These are phyloP conservation scores for Fistulifera pelliculosa DNA, from an alignment of 108 stramenopile species.

Conservation along the genomic window DNA sequence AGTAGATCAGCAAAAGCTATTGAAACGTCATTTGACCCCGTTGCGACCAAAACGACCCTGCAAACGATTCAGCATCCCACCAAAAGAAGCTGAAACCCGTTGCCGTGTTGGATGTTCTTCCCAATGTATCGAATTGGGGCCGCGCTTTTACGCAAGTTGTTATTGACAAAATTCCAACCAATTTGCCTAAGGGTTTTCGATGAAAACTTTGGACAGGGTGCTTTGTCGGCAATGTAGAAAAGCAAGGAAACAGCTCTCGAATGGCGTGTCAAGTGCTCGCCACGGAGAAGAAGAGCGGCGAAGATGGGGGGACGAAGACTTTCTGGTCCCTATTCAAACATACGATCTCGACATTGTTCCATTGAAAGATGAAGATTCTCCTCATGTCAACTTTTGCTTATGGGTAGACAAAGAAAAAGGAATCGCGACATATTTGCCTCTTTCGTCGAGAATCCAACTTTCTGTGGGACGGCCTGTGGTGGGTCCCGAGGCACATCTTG, in stretches of 20 bases:
- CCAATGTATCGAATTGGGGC: constrained; percentile 69
- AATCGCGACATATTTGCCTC: constrained; percentile 45
- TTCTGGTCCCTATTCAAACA: constrained; percentile 45
- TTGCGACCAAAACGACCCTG: constrained; percentile 29
- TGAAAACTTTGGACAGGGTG: constrained; percentile 7
- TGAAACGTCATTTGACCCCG: constrained; percentile 26
- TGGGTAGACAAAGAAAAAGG: constrained; percentile 31
- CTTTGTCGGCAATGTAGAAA: constrained; percentile 73
- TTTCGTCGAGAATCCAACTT: constrained; percentile 67
- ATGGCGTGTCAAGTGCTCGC: constrained; percentile 77
- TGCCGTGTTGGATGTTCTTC: constrained; percentile 56
- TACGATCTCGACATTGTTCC: constrained; percentile 80
- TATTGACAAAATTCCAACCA: constrained; percentile 60
- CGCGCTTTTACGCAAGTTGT: constrained; percentile 72
- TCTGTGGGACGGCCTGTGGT: constrained; percentile 61
- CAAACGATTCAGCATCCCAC: constrained; percentile 36
- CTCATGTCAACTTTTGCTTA: constrained; percentile 62
- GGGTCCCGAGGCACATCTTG: constrained; percentile 9
- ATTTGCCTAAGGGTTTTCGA: constrained; percentile 10
- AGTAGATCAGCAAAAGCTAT: constrained; percentile 31
- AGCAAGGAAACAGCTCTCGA: constrained; percentile 44
- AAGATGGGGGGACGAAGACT: constrained; percentile 1
- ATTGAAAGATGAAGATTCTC: constrained; percentile 63
- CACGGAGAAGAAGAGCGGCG: constrained; percentile 17
- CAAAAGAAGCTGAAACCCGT: constrained; percentile 53